Percentiles rank a stretch among this genome's conserved stretches.
phyloP scores from a whole-genome alignment of 2,329 filamentous ascomycete genomes.

The Pleurostoma richardsiae region DNA sequence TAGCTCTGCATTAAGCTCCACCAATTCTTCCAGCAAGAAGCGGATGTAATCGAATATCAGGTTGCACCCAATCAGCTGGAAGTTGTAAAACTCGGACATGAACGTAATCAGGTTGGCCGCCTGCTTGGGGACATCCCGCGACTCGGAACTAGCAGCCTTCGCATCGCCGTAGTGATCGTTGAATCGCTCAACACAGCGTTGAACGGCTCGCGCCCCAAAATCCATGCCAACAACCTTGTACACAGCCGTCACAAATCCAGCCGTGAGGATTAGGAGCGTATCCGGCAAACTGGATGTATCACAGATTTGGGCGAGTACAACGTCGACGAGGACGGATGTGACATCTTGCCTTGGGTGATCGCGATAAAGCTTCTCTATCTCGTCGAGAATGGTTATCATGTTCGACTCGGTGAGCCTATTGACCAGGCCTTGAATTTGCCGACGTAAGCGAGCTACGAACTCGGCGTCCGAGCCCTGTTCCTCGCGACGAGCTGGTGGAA shows the following conservation, averaged over 20 bases:
- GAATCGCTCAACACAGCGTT: conserved; percentile 72
- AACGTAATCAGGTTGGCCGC: conserved; percentile 75
- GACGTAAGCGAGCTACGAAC: conserved; percentile 61
- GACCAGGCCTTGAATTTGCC: conserved; percentile 81
- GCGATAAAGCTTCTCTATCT: conserved; percentile 79
- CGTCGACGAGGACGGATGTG: conserved; percentile 71
- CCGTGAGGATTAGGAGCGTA: conserved; percentile 85
- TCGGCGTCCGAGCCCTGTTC: conserved; percentile 60
- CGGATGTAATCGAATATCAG: conserved; percentile 90
- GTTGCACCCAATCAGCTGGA: conserved; percentile 77
- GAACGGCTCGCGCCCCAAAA: conserved; percentile 82
- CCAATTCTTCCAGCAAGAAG: conserved; percentile 67
- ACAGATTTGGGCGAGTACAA: conserved; percentile 73
- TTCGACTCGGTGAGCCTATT: conserved; percentile 93
- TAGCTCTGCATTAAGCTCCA: conserved; percentile 83
- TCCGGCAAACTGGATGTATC: conserved; percentile 76
- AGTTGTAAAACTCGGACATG: conserved; percentile 83
- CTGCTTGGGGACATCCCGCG: conserved; percentile 44
- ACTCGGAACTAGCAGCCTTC: conserved; percentile 23
- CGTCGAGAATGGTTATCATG: conserved; percentile 74
- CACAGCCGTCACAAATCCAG: conserved; percentile 81
- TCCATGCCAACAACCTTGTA: conserved; percentile 86
- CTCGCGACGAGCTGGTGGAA: conserved; percentile 78
- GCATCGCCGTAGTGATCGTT: conserved; percentile 55
- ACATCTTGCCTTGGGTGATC: conserved; percentile 84